Evolutionary conservation across 768 basidiomycete genomes (phyloP), one percentile per base, ranked within the genome.

Genomic region (Agaricus blazei): DNA sequence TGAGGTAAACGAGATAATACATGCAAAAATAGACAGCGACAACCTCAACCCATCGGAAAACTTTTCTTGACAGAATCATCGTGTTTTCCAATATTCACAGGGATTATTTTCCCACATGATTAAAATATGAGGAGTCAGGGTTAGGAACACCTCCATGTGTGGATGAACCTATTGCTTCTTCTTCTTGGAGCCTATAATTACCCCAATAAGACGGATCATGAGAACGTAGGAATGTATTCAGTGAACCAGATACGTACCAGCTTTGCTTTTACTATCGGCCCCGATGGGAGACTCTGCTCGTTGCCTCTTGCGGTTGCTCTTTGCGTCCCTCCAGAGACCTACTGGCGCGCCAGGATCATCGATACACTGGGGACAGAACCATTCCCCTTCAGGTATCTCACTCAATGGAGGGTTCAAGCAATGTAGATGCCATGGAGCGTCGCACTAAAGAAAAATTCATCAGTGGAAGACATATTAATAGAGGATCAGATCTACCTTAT

Each of bases 311-410:
- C 54, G 54, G 7, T 50, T 56, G 12, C 47, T 63, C 53, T 64
- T 67, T 43, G 56, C 42, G 9, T 62, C 59, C 3, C 70, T 69
- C 65, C 70, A 71, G 9, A 65, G 63, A 19, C 77, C 79, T 3
- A 79, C 74, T 5, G 82, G 78, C 4, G 80, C 81, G 9, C 79
- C 80, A 3, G 85, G 85, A 23, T 80, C 76, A 34, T 75, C 75
- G 9, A 71, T 68, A 64, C 93, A 96, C 54, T 81, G 75, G 0
- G 87, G 84, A 63, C 93, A 96, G 76, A 93, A 93, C 93, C 93
- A 94, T 71, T 94, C 90, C 37, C 90, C 95, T 34, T 89, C 87
- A 0, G 95, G 95, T 15, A 95, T 74, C 3, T 77, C 82, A 14
- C 72, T 67, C 45, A 98, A 70, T 2, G 93, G 91, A 15, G 93